phyloP scores from a whole-genome alignment of 495 filamentous ascomycete species.

The Podospora bellae-mahoneyi region DNA sequence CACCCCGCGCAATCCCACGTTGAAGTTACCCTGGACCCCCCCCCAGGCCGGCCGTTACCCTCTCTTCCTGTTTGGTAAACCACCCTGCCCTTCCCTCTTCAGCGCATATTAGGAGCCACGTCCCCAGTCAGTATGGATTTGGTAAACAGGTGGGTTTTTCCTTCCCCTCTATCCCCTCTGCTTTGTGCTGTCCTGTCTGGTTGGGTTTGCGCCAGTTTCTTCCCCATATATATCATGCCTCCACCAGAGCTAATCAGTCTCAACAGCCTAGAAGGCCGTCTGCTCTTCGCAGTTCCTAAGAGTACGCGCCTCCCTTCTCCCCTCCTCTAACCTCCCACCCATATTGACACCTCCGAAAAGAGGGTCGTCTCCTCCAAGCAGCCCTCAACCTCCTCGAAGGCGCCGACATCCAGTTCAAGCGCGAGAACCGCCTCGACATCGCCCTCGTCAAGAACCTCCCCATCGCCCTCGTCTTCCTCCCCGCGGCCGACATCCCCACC shows the following conservation, averaged over 20 bases:
- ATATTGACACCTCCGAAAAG: slow-evolving; percentile 43
- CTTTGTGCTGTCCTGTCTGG: slow-evolving; percentile 10
- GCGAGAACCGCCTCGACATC: slow-evolving; percentile 91
- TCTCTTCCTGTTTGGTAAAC: neutral
- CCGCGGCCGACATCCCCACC: slow-evolving; percentile 92
- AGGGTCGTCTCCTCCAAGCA: slow-evolving; percentile 85
- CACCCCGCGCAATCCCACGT: slow-evolving; percentile 8
- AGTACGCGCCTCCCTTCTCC: slow-evolving; percentile 57
- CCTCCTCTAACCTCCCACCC: neutral
- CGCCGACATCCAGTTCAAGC: slow-evolving; percentile 91
- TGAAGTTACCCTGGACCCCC: neutral
- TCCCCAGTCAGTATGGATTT: slow-evolving; percentile 62
- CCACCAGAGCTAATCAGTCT: slow-evolving; percentile 35
- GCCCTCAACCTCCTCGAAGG: slow-evolving; percentile 85
- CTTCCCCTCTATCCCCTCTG: slow-evolving; percentile 7
- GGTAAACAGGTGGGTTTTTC: slow-evolving; percentile 72
- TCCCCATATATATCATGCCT: slow-evolving; percentile 6
- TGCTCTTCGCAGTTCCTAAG: slow-evolving; percentile 96
- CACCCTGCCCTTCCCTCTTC: neutral
- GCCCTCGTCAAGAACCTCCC: slow-evolving; percentile 93
- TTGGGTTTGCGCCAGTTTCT: neutral
- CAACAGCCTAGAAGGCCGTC: slow-evolving; percentile 78
- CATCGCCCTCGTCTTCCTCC: slow-evolving; percentile 94
- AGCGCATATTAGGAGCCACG: slow-evolving; percentile 8
- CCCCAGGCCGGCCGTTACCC: neutral